Percentiles rank a stretch among this genome's conserved stretches.
Evolutionary conservation across 2,329 filamentous ascomycete genomes (phyloP).

Genomic region (Fusarium lateritium): DNA sequence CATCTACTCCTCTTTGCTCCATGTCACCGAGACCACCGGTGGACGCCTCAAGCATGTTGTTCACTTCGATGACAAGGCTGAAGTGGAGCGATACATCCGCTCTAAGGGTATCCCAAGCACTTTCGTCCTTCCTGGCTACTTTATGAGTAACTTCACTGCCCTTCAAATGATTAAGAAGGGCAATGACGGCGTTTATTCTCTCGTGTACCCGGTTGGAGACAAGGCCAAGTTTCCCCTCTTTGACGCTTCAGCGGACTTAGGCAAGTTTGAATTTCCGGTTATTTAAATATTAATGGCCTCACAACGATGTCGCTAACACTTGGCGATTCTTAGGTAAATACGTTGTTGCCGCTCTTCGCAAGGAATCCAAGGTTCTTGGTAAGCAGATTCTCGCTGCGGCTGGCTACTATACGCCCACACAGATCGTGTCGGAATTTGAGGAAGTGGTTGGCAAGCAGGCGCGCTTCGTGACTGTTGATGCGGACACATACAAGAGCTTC

Average conservation of each 20-base stretch:
- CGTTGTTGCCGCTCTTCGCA: not conserved
- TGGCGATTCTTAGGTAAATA: not conserved
- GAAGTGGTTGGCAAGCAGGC: not conserved
- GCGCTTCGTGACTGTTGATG: not conserved
- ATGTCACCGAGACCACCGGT: not conserved
- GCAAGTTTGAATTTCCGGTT: no score
- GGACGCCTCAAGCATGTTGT: not conserved
- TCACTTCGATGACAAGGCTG: slow-evolving; percentile 1
- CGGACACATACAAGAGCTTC: slow-evolving; percentile 4
- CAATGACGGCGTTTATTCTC: not conserved
- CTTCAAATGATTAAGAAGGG: not conserved
- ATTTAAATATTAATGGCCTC: no score
- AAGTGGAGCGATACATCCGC: not conserved
- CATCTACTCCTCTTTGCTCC: not conserved
- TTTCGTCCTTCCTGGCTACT: not conserved
- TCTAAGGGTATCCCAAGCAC: not conserved
- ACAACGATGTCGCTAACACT: no score
- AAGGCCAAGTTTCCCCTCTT: not conserved
- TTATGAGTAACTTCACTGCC: not conserved
- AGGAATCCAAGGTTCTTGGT: not conserved
- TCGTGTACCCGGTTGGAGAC: not conserved
- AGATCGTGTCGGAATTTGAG: not conserved
- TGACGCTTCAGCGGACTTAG: no score
- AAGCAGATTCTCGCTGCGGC: not conserved
- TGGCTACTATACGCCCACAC: not conserved